Evolutionary conservation across 2,329 filamentous ascomycete species (phyloP), one percentile per base, ranked within the genome.

Genomic region (Fusarium tanahbumbuense): DNA sequence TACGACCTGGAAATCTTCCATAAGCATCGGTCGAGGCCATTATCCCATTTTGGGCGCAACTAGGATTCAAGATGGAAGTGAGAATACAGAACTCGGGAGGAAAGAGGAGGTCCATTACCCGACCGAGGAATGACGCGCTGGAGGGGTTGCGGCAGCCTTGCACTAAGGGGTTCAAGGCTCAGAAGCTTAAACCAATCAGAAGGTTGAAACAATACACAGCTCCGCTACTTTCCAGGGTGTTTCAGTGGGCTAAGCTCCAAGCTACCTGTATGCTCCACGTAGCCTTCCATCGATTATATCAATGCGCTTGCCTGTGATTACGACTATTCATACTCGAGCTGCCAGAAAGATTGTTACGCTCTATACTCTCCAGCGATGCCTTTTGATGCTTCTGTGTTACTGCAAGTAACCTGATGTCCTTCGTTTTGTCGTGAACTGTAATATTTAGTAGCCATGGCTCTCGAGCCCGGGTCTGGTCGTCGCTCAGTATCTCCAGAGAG

Each of bases 401-500:
- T 52, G 23, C 37, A 67, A 67, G 52, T 58, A 70, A 53, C 63
- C 53, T 47, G 44, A 77, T 77, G 76, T 70, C 63, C 66, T 65
- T 70, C 46, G 52, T 32, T 47, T 53, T 57, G 25, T 46, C 48
- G 53, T 65, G 57, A 55, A 70, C 64, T 57, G 54, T 61, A 65
- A 66, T 56, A 70, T 56, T 68, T 72, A 69, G 72, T 72, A 76
- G 82, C 69, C 73, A 92, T 92, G 90, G 85, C 88, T 77, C 87
- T 89, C 83, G 90, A 92, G 80, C 84, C 85, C 61, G 84, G 82
- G 71, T 80, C 83, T 70, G 82, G 83, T 72, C 86, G 85, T 65
- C 86, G 85, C 76, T 89, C 89, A 60, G 82, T 84, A 73, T 96
- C 94, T 68, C 93, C 93, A 76, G 89, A 93, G 78, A 94, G 91